A percentile compares a stretch with the other conserved stretches of the same genome.
Evolutionary conservation across 371 early-diverging fungal genomes (phyloP).

Genomic region (Nematocida minor): DNA sequence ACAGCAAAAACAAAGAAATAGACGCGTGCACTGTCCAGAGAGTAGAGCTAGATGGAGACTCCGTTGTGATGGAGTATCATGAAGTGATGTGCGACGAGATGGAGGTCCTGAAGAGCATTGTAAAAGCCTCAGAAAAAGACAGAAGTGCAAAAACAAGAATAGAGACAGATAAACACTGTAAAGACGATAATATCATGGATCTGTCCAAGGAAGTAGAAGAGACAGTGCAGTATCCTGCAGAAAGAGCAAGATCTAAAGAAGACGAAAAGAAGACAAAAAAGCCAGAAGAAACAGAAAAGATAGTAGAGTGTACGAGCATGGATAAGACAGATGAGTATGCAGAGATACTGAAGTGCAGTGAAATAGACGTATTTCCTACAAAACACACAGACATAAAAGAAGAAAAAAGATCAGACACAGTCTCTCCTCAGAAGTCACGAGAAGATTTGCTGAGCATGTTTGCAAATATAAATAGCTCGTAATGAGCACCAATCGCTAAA

Average conservation of each 20-base stretch:
- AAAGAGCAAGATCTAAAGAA: not conserved
- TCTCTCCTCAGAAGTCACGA: too few relatives aligned
- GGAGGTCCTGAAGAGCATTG: too few relatives aligned
- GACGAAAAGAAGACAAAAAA: not conserved
- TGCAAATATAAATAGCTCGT: too few relatives aligned
- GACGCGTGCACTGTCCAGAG: not conserved
- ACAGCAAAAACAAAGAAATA: not conserved
- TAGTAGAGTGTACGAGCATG: too few relatives aligned
- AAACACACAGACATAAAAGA: too few relatives aligned
- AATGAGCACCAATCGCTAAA: too few relatives aligned
- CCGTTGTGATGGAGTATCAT: not conserved
- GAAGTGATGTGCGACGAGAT: not conserved
- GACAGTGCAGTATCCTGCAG: not conserved
- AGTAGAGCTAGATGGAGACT: not conserved
- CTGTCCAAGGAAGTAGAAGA: not conserved
- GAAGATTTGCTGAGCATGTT: too few relatives aligned
- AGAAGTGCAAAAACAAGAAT: not conserved
- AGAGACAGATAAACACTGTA: not conserved
- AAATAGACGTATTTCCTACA: too few relatives aligned
- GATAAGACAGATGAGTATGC: too few relatives aligned
- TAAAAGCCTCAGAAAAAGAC: too few relatives aligned
- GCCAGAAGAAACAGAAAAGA: not conserved
- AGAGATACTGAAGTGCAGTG: too few relatives aligned
- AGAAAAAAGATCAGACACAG: too few relatives aligned
- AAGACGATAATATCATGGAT: not conserved